Base-by-base conservation (phyloP, 805 yeast species). In the Starmerella apis region DNA sequence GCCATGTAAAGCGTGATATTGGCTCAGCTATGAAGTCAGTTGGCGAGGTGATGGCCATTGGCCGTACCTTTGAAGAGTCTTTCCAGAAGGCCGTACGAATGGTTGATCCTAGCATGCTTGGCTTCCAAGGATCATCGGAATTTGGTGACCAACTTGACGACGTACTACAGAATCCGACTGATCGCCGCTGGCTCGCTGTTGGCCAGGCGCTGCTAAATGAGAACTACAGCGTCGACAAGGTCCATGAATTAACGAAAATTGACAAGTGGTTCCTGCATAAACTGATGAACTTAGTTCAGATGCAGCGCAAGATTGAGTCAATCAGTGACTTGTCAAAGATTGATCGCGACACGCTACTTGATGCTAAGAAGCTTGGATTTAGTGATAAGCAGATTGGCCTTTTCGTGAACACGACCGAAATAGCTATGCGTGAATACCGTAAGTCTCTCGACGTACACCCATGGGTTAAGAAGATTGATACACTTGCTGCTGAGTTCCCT, bases 41-140 rank as follows among this genome's bases (percentile, higher is more conserved):
- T 49, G 98, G 98, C 68, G 98, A 90, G 71, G 98, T 90, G 52
- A 90, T 90, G 98, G 94, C 96, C 42, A 92, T 90, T 64, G 98
- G 98, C 64, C 82, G 98, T 71, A 90, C 81, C 57, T 90, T 90
- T 65, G 98, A 90, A 73, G 98, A 90, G 72, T 83, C 96, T 31
- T 82, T 90, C 76, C 96, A 92, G 73, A 90, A 90, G 75, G 97
- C 97, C 39, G 80, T 90, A 58, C 81, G 98, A 71, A 75, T 53
- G 46, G 87, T 94, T 37, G 98, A 92, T 66, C 90, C 92, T 67
- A 87, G 83, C 55, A 85, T 92, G 73, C 71, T 87, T 58, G 99
- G 99, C 53, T 92, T 92, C 80, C 74, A 71, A 57, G 78, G 88
- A 86, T 49, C 79, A 81, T 60, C 78, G 81, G 86, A 74, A 58